These are phyloP conservation scores for Candida nitratophila DNA, from an alignment of 805 yeast species.

Conservation along the genomic window DNA sequence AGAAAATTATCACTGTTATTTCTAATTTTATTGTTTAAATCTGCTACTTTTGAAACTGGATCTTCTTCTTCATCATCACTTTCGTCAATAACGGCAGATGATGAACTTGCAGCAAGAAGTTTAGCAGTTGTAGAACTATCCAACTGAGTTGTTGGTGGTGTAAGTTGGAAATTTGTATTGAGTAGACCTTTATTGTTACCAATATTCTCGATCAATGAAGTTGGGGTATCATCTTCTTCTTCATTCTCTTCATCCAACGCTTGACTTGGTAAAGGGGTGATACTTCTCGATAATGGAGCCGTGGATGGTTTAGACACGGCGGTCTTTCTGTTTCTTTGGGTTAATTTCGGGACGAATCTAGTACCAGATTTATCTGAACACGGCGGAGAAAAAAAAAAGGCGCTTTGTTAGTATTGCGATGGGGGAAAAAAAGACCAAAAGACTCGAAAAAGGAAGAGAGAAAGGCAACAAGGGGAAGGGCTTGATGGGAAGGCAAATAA, in stretches of 20 bases:
- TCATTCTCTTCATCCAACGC: not conserved
- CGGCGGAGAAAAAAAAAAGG: not conserved
- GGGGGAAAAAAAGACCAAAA: not conserved
- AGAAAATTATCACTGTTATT: too few relatives aligned
- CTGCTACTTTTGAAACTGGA: not conserved
- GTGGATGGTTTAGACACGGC: not conserved
- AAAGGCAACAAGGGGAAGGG: too few relatives aligned
- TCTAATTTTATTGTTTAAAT: not conserved
- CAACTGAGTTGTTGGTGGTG: not conserved
- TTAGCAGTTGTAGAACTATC: not conserved
- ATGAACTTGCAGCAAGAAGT: not conserved
- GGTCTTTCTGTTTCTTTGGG: constrained; percentile 16
- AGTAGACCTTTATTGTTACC: not conserved
- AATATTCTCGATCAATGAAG: too few relatives aligned
- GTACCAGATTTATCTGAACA: constrained; percentile 41
- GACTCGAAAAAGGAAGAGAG: not conserved
- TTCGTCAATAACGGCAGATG: not conserved
- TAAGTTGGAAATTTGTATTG: not conserved
- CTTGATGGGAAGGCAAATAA: too few relatives aligned
- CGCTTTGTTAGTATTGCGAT: not conserved
- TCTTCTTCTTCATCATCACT: constrained; percentile 3
- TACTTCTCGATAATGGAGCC: not conserved
- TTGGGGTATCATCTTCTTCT: not conserved
- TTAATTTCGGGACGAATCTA: constrained; percentile 57
- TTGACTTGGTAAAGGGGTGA: not conserved